Evolutionary conservation across 305 asterid species (phyloP).

Genomic region (Fraxinus velutina): DNA sequence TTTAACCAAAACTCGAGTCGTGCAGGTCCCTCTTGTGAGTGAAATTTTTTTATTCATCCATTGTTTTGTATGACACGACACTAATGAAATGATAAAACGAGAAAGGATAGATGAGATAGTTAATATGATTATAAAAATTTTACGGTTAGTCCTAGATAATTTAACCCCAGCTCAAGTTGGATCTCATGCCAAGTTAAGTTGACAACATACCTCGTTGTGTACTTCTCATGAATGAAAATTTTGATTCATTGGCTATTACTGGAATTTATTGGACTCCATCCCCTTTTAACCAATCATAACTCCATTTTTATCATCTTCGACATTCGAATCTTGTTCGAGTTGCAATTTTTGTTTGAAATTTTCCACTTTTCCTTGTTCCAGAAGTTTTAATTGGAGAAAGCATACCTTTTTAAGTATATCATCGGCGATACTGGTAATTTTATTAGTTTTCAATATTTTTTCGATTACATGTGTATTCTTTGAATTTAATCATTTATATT

Average conservation of each 20-base stretch:
- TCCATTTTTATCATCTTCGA: background rate
- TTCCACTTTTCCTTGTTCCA: conserved; percentile 5
- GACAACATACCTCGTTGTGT: background rate
- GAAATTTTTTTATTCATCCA: background rate
- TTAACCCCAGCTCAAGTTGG: background rate
- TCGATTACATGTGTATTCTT: background rate
- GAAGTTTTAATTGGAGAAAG: background rate
- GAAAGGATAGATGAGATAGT: background rate
- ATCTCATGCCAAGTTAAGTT: background rate
- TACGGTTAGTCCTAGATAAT: background rate
- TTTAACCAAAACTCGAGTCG: background rate
- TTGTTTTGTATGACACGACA: background rate
- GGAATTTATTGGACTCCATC: background rate
- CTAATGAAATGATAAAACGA: background rate
- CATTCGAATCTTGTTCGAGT: background rate
- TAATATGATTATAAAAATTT: background rate
- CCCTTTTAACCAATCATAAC: background rate
- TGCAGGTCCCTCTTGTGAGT: background rate
- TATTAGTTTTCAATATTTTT: background rate
- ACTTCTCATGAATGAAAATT: background rate
- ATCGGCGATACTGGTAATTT: conserved; percentile 35
- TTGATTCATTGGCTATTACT: background rate
- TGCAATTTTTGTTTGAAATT: background rate
- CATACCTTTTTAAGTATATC: no score
- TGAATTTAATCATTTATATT: no score